Evolutionary conservation across 2,329 filamentous ascomycete genomes (phyloP), one percentile per base, ranked within the genome.

Genomic region (Penicillium italicum): DNA sequence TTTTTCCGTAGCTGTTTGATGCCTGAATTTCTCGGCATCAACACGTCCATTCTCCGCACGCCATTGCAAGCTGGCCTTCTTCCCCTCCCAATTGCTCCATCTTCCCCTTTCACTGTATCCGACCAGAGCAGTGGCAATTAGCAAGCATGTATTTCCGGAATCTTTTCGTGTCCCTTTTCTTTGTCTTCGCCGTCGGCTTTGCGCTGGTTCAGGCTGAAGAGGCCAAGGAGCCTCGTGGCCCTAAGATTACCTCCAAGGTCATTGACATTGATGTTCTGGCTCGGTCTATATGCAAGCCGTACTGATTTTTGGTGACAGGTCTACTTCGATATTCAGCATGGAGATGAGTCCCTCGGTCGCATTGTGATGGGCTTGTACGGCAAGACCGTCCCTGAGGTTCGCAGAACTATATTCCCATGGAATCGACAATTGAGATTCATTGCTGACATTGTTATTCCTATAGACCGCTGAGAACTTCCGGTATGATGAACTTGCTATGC

Each of bases 191-290:
- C 65, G 80, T 93, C 72, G 78, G 91, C 65, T 85, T 90, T 79
- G 71, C 69, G 52, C 85, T 96, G 72, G 82, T 88, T 65, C 87
- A 91, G 76, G 83, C 85, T 33, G 85, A 84, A 57, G 85, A 89
- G 66, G 89, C 89, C 52, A 80, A 80, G 80, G 62, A 70, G 57
- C 65, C 71, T 46, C 71, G 72, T 53, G 93, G 94, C 44, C 93
- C 91, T 61, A 95, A 94, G 85, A 93, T 97, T 80, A 97, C 92
- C 69, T 82, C 90, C 82, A 96, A 96, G 85, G 91, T 83, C 72
- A 56, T 66, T 36, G 71, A 52, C 62, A 18, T 18, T 31, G 37
- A 43, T 45, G 16, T 38, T 28, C 24, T 14, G n/a, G 20, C 26
- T 28, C 11, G 24, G 18, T 34, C 31, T 33, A 42, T 28, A 31